These are phyloP conservation scores for Ambrosia trifida DNA, from an alignment of 129 eudicot species.

Conservation along the genomic window DNA sequence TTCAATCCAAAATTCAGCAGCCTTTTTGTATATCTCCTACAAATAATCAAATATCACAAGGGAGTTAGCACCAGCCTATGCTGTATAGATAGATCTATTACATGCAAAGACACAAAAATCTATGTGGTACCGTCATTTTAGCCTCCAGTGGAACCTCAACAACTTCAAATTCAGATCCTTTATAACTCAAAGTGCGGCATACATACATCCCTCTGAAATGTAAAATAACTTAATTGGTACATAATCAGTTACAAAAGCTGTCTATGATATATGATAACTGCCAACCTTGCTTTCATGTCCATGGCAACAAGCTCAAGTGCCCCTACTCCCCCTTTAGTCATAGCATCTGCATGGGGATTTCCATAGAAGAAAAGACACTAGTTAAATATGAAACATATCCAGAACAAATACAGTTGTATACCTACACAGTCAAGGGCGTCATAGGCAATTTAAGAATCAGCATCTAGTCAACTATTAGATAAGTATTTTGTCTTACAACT, in stretches of 20 bases:
- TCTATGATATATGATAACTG: conserved; percentile 13
- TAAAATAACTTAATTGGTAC: conserved; percentile 28
- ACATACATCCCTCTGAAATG: conserved; percentile 96
- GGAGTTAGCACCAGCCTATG: conserved; percentile 4
- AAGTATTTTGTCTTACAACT: no score
- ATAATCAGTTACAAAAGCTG: conserved; percentile 1
- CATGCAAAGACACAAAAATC: conserved; percentile 26
- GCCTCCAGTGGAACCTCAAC: conserved; percentile 86
- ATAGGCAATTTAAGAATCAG: no score
- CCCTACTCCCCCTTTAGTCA: conserved; percentile 97
- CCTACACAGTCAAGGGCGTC: neutral
- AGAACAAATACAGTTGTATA: neutral
- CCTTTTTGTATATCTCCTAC: conserved; percentile 80
- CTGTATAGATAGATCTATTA: neutral
- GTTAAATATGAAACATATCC: neutral
- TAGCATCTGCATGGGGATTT: conserved; percentile 52
- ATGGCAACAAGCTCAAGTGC: conserved; percentile 99
- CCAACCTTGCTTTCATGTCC: conserved; percentile 99
- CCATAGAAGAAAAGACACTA: conserved; percentile 8
- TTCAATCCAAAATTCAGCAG: conserved; percentile 98
- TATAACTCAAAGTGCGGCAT: conserved; percentile 95
- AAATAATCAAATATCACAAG: conserved; percentile 19
- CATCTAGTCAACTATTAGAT: no score
- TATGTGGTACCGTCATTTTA: conserved; percentile 69
- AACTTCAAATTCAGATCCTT: conserved; percentile 94